Base-by-base conservation (phyloP, 2,329 filamentous ascomycete species). In the Neofusicoccum ribis region DNA sequence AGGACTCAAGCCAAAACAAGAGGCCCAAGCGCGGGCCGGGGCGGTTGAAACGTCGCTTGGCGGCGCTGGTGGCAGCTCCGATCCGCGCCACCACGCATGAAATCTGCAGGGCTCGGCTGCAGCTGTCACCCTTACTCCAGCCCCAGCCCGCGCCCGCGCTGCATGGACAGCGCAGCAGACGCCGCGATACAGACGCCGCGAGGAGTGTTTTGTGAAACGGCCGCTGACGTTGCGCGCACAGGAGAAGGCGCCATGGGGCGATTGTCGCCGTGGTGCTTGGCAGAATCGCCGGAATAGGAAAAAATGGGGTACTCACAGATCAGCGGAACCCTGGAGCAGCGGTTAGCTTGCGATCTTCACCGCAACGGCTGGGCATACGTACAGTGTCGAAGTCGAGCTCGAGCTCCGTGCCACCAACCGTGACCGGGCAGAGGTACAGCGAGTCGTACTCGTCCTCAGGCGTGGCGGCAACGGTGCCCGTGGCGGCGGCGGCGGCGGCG, bases 371-470 rank as follows among this genome's bases (percentile, higher is more conserved):
- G 58, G 7, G 72, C 69, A 68, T 77, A 78, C 11, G 69, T 52
- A 34, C 89, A n/a, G 90, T 93, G 69, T 93, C 91, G 67, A 93
- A 84, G 73, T 91, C 89, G 67, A 93, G 74, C 67, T 87, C 84
- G 67, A 91, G 74, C 3, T 80, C 84, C 69, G 89, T 86, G 73
- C 84, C 79, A 49, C 90, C 91, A 68, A 92, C 80, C 1, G 80
- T 82, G 52, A 92, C 85, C 0, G 88, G 86, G 69, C 73, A 79
- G 3, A 81, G 75, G 69, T 81, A 81, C n/a, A 71, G 68, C 15
- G 70, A 72, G 52, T 77, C 75, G 65, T 74, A 73, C 41, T 74
- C 68, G 65, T 82, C 80, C 66, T 75, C 72, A n/a, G 80, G 80
- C 36, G 73, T 75, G 58, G 80, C 79, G 64, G 75, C 69, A 11